phyloP scores from a whole-genome alignment of 2,329 filamentous ascomycete genomes.

The Calycina herbarum region DNA sequence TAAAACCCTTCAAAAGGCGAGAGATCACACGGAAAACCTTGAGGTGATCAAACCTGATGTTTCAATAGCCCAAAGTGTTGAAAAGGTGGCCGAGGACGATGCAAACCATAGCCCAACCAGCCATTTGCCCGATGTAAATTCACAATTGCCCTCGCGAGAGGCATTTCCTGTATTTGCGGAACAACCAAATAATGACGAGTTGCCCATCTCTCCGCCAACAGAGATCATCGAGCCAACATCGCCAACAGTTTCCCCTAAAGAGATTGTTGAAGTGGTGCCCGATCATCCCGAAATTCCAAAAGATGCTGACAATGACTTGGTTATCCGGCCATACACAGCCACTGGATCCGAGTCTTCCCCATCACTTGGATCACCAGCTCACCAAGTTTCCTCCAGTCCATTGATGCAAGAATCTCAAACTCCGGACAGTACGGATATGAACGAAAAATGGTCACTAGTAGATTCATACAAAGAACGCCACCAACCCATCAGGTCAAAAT shows the following conservation, averaged over 20 bases:
- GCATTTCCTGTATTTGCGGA: no score
- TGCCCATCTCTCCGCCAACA: not conserved
- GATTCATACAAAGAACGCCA: not conserved
- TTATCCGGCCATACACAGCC: not conserved
- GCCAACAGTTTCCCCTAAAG: not conserved
- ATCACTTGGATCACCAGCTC: not conserved
- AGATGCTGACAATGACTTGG: not conserved
- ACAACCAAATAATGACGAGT: not conserved
- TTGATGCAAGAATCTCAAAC: not conserved
- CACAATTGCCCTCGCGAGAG: not conserved
- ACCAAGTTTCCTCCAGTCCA: not conserved
- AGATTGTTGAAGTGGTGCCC: not conserved
- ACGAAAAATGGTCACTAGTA: not conserved
- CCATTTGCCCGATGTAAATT: not conserved
- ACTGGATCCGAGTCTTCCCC: not conserved
- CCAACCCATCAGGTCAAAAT: not conserved
- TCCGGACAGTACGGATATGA: not conserved
- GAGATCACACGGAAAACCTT: not conserved
- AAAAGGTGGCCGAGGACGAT: not conserved
- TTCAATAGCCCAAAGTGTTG: not conserved
- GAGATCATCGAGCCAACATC: not conserved
- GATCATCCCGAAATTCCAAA: not conserved
- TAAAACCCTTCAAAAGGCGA: not conserved
- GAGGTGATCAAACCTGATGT: not conserved
- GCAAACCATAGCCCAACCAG: not conserved